Evolutionary conservation across 176 grass and related monocot genomes (phyloP).

Genomic region (Tuctoria greenei): DNA sequence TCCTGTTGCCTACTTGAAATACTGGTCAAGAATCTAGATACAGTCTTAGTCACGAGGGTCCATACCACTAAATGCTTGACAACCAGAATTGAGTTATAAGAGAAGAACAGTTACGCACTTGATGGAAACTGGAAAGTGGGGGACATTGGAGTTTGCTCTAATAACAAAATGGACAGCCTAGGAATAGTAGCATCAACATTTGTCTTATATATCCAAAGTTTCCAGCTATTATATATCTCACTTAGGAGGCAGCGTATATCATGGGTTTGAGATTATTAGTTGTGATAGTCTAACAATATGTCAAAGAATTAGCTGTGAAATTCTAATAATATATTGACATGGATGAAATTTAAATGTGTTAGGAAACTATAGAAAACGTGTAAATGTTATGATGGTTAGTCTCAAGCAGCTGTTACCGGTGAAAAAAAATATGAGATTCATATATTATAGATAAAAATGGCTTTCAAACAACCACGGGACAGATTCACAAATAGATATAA

Average conservation of each 20-base stretch:
- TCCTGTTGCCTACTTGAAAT: conserved; percentile 26
- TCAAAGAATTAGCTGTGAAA: not conserved
- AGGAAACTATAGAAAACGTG: not conserved
- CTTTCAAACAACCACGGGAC: not conserved
- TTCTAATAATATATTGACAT: not conserved
- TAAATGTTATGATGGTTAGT: not conserved
- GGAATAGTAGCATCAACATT: conserved; percentile 1
- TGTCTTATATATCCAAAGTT: conserved; percentile 33
- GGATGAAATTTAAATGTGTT: not conserved
- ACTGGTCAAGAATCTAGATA: conserved; percentile 14
- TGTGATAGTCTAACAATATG: not conserved
- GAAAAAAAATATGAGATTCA: not conserved
- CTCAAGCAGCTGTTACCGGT: too few species aligned
- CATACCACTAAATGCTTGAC: conserved; percentile 48
- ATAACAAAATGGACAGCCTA: conserved; percentile 31
- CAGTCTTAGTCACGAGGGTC: conserved; percentile 36
- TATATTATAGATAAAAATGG: not conserved
- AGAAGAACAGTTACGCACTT: not conserved
- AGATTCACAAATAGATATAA: not conserved
- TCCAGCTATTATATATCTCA: conserved; percentile 4
- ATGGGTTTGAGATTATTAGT: not conserved
- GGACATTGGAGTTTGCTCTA: conserved; percentile 22
- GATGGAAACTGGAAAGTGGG: not conserved
- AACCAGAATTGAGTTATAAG: conserved; percentile 32
- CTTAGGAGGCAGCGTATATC: not conserved